Conservation (phyloP, 345 rosid genomes). For the Eucalyptus lansdowneana region DNA sequence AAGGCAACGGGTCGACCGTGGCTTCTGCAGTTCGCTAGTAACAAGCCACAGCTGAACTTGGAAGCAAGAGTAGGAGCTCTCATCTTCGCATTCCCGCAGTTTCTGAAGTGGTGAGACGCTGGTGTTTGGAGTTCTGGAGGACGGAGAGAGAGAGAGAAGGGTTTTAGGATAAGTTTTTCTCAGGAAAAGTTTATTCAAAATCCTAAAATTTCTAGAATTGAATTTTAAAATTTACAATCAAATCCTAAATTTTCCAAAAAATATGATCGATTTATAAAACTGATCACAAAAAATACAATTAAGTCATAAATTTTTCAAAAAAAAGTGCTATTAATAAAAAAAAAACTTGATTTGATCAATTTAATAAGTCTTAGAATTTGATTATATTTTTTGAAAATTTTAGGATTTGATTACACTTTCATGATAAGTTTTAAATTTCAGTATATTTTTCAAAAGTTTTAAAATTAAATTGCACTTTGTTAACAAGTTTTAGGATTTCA, state of each 20-base stretch:
- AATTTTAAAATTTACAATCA: too few relatives aligned
- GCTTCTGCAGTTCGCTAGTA: background rate
- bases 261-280: accelerated
- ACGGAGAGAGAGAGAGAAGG: background rate
- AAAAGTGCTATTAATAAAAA: accelerated
- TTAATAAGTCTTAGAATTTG: too few relatives aligned
- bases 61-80: background rate
- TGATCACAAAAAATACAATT: accelerated
- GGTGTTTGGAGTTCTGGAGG: background rate
- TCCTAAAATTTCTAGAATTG: background rate
- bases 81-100: background rate
- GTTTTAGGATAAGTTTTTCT: background rate
- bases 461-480: accelerated
- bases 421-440: accelerated
- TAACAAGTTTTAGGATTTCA: accelerated
- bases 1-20: background rate
- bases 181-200: too few relatives aligned
- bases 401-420: accelerated
- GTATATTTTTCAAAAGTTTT: accelerated
- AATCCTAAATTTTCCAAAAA: too few relatives aligned
- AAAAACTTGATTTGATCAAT: too few relatives aligned
- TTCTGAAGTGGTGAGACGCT: background rate
- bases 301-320: accelerated
- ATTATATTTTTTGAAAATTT: too few relatives aligned
- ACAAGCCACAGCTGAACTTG: background rate